Percentiles rank a stretch among this genome's conserved stretches.
phyloP scores from a whole-genome alignment of 805 yeast species.

The Diddensiella transvaalensis region DNA sequence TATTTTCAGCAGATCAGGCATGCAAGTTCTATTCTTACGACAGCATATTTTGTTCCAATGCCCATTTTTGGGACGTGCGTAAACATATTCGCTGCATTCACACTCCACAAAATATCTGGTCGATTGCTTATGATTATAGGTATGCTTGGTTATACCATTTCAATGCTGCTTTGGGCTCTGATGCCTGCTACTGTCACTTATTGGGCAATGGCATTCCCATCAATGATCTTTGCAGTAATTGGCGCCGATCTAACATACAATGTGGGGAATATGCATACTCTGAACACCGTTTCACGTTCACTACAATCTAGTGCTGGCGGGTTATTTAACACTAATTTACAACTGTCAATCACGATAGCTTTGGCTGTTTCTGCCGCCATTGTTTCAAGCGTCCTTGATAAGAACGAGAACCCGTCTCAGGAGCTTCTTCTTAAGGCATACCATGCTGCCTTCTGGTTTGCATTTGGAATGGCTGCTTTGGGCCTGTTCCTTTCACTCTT shows the following conservation, averaged over 20 bases:
- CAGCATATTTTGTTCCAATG: constrained; percentile 44
- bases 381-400: constrained; percentile 17
- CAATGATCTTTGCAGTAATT: constrained; percentile 39
- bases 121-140: constrained; percentile 37
- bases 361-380: constrained; percentile 42
- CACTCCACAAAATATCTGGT: constrained; percentile 45
- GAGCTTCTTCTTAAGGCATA: constrained; percentile 17
- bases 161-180: constrained; percentile 44
- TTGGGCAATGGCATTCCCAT: constrained; percentile 47
- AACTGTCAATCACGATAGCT: constrained; percentile 42
- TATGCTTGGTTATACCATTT: constrained; percentile 35
- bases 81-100: constrained; percentile 45
- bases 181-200: constrained; percentile 35
- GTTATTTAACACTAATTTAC: constrained; percentile 44
- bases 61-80: constrained; percentile 42
- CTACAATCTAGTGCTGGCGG: constrained; percentile 48
- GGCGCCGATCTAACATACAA: constrained; percentile 49
- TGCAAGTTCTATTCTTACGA: constrained; percentile 40
- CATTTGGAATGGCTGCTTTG: constrained; percentile 35
- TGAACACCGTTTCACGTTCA: constrained; percentile 38
- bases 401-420: constrained; percentile 12
- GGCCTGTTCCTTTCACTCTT: constrained; percentile 35
- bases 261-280: constrained; percentile 42
- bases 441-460: constrained; percentile 38
- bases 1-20: constrained; percentile 42